phyloP scores from a whole-genome alignment of 345 rosid species.

The Eutrema yunnanense region DNA sequence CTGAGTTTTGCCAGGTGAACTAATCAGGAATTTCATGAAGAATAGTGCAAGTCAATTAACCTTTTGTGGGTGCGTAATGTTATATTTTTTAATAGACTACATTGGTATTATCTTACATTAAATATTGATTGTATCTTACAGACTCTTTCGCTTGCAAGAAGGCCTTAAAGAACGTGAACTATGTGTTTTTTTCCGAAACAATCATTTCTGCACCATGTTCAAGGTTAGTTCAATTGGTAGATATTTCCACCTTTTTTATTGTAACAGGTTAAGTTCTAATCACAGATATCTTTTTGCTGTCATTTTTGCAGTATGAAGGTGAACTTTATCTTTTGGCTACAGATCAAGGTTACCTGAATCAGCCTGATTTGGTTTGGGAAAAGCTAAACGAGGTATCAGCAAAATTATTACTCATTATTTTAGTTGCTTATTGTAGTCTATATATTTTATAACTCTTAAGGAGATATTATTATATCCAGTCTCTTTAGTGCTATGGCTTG shows the following conservation, averaged over 20 bases:
- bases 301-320: slow-evolving; percentile 70
- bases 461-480: background rate
- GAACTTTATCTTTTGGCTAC: slow-evolving; percentile 97
- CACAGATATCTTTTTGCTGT: background rate
- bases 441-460: background rate
- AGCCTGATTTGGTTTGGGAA: slow-evolving; percentile 97
- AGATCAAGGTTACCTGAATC: slow-evolving; percentile 93
- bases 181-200: slow-evolving; percentile 95
- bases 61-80: slow-evolving; percentile 61
- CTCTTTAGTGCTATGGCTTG: background rate
- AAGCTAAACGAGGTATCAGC: slow-evolving; percentile 81
- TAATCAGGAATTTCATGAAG: slow-evolving; percentile 70
- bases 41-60: slow-evolving; percentile 89
- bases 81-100: background rate
- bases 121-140: slow-evolving; percentile 29
- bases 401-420: background rate
- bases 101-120: background rate
- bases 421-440: background rate
- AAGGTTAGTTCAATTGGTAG: slow-evolving; percentile 52
- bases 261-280: background rate
- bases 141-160: slow-evolving; percentile 85
- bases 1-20: slow-evolving; percentile 55
- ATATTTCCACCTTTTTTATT: background rate
- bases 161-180: slow-evolving; percentile 93
- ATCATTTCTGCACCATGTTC: slow-evolving; percentile 99